These are phyloP conservation scores for Yamadazyma friedrichii DNA, from an alignment of 1,139 yeast genomes.

Conservation along the genomic window DNA sequence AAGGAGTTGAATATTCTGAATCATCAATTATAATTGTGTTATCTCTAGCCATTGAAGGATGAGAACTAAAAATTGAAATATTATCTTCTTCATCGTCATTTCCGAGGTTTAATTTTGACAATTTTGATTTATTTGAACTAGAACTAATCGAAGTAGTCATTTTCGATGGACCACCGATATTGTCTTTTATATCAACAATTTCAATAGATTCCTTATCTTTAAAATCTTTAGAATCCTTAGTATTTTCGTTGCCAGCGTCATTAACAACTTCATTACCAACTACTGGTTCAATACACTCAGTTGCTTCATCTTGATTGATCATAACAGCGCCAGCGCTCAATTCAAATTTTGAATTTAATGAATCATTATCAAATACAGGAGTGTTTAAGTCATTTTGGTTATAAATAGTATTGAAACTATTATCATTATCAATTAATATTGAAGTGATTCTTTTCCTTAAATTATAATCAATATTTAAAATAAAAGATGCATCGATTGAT, in stretches of 20 bases:
- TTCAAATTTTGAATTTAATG: background rate
- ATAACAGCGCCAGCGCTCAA: background rate
- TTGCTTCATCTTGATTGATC: background rate
- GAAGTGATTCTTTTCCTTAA: slow-evolving; percentile 49
- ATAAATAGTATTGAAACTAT: slow-evolving; percentile 3
- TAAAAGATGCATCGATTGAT: slow-evolving; percentile 67
- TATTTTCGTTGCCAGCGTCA: background rate
- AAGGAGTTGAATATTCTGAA: background rate
- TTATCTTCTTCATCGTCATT: background rate
- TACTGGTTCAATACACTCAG: background rate
- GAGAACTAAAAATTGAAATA: slow-evolving; percentile 4
- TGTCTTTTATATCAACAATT: background rate
- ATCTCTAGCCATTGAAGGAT: background rate
- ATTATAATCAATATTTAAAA: slow-evolving; percentile 65
- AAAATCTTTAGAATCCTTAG: background rate
- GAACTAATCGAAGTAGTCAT: background rate
- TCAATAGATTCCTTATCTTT: background rate
- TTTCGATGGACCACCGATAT: background rate
- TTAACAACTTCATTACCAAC: background rate
- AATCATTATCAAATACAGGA: slow-evolving; percentile 3
- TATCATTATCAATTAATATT: slow-evolving; percentile 32
- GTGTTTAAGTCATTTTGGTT: slow-evolving; percentile 7
- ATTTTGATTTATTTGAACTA: background rate
- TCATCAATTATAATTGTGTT: slow-evolving; percentile 1
- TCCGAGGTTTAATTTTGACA: background rate